These are phyloP conservation scores for Prototheca cutis DNA, from an alignment of 163 green algal species.

Conservation along the genomic window DNA sequence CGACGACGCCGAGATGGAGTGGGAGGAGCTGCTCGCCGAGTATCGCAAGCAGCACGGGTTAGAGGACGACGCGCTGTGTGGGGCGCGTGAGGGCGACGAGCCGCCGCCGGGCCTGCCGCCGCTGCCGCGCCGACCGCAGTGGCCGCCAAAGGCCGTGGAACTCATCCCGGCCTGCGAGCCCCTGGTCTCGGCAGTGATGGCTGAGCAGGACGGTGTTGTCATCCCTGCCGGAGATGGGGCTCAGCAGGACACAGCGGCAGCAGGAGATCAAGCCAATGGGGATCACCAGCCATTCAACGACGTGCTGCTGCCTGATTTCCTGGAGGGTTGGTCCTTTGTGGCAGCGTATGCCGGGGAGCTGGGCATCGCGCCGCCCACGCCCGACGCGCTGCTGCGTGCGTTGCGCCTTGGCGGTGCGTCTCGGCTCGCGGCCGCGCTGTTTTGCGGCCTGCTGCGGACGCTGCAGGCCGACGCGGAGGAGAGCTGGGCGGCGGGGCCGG, in stretches of 20 bases:
- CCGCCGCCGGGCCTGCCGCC: conserved; percentile 9
- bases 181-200: no score
- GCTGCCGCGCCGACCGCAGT: conserved; percentile 38
- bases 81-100: conserved; percentile 9
- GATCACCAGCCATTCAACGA: no score
- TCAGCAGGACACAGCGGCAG: no score
- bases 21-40: conserved; percentile 38
- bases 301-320: no score
- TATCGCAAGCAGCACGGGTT: conserved; percentile 12
- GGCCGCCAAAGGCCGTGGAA: conserved; percentile 47
- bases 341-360: conserved; percentile 47
- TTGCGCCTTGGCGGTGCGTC: conserved; percentile 41
- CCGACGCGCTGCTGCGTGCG: conserved; percentile 48
- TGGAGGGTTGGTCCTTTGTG: conserved; percentile 54
- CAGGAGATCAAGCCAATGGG: no score
- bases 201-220: conserved; percentile 30
- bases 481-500: conserved; percentile 5
- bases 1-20: conserved; percentile 75
- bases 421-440: conserved; percentile 48
- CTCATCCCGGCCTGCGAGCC: conserved; percentile 37
- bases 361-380: conserved; percentile 27
- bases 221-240: no score
- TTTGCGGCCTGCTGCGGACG: conserved; percentile 70
- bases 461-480: conserved; percentile 67
- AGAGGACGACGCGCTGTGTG: background rate